Evolutionary conservation across 2,329 filamentous ascomycete species (phyloP).

Genomic region (Xylariaceae sp.): DNA sequence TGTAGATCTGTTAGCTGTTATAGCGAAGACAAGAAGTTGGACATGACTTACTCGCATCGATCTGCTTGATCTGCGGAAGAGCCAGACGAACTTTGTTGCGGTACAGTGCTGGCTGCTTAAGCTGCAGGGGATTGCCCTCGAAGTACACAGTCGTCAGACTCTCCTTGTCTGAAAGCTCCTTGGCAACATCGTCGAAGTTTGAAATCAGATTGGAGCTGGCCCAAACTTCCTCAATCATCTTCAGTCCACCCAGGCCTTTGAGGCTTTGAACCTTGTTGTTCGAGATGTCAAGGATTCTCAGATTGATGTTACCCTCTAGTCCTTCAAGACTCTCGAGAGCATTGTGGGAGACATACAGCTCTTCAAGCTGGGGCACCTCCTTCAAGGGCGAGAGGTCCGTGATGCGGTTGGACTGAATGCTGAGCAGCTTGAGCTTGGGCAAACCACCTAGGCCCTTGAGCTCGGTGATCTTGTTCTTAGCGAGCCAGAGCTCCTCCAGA

Average conservation of each 20-base stretch:
- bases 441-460: slow-evolving; percentile 73
- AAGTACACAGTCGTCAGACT: slow-evolving; percentile 88
- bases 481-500: slow-evolving; percentile 88
- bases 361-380: slow-evolving; percentile 73
- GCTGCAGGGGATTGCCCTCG: slow-evolving; percentile 88
- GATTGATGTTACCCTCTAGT: slow-evolving; percentile 60
- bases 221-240: slow-evolving; percentile 84
- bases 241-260: slow-evolving; percentile 64
- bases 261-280: slow-evolving; percentile 80
- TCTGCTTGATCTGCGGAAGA: slow-evolving; percentile 83
- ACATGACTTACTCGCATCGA: slow-evolving; percentile 84
- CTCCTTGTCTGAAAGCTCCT: slow-evolving; percentile 72
- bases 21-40: neutral
- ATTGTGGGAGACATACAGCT: slow-evolving; percentile 95
- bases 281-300: slow-evolving; percentile 82
- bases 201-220: slow-evolving; percentile 80
- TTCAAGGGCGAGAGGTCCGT: slow-evolving; percentile 71
- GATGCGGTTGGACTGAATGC: slow-evolving; percentile 93
- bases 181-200: slow-evolving; percentile 80
- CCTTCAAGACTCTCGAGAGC: slow-evolving; percentile 74
- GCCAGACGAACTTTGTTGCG: slow-evolving; percentile 89
- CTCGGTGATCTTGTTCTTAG: slow-evolving; percentile 92
- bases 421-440: slow-evolving; percentile 78
- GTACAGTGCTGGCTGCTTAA: slow-evolving; percentile 75
- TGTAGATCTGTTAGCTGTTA: slow-evolving; percentile 1